These are phyloP conservation scores for Beauveria sp. DNA, from an alignment of 2,329 filamentous ascomycete species.

Conservation along the genomic window DNA sequence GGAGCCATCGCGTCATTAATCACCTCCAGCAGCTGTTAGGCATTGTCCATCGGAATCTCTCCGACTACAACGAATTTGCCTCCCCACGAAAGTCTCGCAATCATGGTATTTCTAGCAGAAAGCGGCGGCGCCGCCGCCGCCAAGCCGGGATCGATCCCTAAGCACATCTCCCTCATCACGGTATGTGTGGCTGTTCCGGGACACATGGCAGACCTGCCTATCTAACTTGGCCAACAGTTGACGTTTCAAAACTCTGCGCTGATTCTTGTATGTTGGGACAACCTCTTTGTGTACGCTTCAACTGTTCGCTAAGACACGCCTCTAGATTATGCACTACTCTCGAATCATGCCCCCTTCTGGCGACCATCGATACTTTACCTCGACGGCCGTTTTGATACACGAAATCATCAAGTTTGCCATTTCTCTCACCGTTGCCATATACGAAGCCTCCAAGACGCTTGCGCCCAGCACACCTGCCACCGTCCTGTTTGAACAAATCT, in stretches of 20 bases:
- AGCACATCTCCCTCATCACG: conserved; percentile 17
- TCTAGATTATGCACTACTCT: conserved; percentile 86
- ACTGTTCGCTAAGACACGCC: conserved; percentile 12
- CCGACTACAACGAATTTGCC: not conserved
- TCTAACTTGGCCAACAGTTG: conserved; percentile 38
- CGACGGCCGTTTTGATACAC: conserved; percentile 88
- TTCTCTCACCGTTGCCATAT: conserved; percentile 77
- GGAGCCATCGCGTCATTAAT: not conserved
- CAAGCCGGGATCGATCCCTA: conserved; percentile 9
- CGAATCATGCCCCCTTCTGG: conserved; percentile 80
- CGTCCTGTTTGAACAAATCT: conserved; percentile 71
- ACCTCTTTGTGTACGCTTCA: not conserved
- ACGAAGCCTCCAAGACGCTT: conserved; percentile 73
- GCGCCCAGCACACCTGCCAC: conserved; percentile 74
- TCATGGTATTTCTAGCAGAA: not conserved
- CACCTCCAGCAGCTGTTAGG: not conserved
- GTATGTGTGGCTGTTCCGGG: conserved; percentile 8
- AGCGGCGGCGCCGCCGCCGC: not conserved
- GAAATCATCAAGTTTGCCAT: conserved; percentile 86
- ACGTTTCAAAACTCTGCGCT: conserved; percentile 69
- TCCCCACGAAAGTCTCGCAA: not conserved
- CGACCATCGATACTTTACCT: conserved; percentile 85
- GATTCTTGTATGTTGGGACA: conserved; percentile 48
- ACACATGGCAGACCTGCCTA: not conserved
- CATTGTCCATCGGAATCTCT: not conserved